Evolutionary conservation across 225 moss, liverwort and hornwort genomes (phyloP).

Genomic region (Physcomitrellopsis africana): DNA sequence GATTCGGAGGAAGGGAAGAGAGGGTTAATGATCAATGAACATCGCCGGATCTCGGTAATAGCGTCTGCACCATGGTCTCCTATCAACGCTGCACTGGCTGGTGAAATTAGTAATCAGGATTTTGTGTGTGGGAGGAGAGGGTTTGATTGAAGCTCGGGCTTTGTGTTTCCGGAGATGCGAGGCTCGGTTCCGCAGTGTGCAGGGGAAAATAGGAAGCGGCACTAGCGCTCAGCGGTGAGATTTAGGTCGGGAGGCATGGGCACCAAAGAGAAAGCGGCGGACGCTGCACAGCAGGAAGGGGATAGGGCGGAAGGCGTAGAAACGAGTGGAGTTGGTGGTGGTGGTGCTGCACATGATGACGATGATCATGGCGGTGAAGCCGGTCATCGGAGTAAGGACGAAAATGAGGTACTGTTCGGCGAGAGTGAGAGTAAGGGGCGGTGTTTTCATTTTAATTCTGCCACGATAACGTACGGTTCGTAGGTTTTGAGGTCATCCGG

Average conservation of each 20-base stretch:
- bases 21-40: too few relatives aligned
- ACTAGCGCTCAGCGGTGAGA: slow-evolving; percentile 1
- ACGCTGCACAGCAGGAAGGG: slow-evolving; percentile 21
- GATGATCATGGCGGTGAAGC: slow-evolving; percentile 52
- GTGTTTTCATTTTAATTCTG: neutral
- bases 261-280: slow-evolving; percentile 51
- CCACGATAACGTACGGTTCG: neutral
- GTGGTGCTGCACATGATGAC: slow-evolving; percentile 39
- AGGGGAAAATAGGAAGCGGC: neutral
- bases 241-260: slow-evolving; percentile 52
- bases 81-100: too few relatives aligned
- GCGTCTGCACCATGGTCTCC: too few relatives aligned
- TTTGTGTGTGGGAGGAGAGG: too few relatives aligned
- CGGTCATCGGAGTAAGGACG: slow-evolving; percentile 60
- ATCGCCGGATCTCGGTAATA: too few relatives aligned
- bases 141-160: too few relatives aligned
- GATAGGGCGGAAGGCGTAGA: slow-evolving; percentile 35
- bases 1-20: too few relatives aligned
- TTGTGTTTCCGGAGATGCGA: slow-evolving; percentile 18
- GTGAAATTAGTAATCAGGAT: too few relatives aligned
- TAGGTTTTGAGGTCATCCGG: neutral
- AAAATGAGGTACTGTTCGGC: slow-evolving; percentile 47
- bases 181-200: neutral
- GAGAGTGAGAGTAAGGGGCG: neutral
- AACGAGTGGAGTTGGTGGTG: slow-evolving; percentile 23